Percentiles rank a stretch among this genome's conserved stretches.
Conservation (phyloP, 2,329 filamentous ascomycete species). For the Epicoccum nigrum region DNA sequence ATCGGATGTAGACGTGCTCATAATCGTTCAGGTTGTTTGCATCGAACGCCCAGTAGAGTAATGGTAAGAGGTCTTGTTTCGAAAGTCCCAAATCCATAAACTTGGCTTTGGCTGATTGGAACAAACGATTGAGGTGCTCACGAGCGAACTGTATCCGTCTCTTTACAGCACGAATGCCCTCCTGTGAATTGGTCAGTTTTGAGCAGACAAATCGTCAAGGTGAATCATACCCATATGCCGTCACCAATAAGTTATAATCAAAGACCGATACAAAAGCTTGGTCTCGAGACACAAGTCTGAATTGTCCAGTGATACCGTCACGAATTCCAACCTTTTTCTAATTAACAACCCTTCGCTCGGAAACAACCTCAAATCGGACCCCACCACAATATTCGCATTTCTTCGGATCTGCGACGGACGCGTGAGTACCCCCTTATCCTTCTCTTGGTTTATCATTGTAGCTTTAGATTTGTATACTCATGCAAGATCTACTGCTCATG, state of each 20-base stretch:
- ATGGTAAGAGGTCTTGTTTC: not conserved
- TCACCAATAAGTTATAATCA: constrained; percentile 1
- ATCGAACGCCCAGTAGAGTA: not conserved
- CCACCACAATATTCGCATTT: not conserved
- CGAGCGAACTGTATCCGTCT: constrained; percentile 1
- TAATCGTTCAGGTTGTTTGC: not conserved
- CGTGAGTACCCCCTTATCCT: not conserved
- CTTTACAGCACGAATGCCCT: constrained; percentile 1
- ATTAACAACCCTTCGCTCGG: not conserved
- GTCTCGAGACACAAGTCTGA: not conserved
- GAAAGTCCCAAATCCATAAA: not conserved
- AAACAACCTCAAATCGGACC: not conserved
- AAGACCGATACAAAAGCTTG: constrained; percentile 1
- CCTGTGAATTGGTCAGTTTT: not conserved
- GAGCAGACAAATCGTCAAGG: not conserved
- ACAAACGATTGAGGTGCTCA: constrained; percentile 1
- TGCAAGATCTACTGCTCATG: not conserved
- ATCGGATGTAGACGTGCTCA: constrained; percentile 1
- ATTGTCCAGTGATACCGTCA: not conserved
- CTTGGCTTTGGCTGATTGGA: constrained; percentile 6
- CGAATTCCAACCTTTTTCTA: not conserved
- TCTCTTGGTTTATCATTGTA: not conserved
- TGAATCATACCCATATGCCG: not conserved
- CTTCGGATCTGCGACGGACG: not conserved
- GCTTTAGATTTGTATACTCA: not conserved